Evolutionary conservation across 805 yeast genomes (phyloP), one percentile per base, ranked within the genome.

Genomic region (Wickerhamomyces rabaulensis): DNA sequence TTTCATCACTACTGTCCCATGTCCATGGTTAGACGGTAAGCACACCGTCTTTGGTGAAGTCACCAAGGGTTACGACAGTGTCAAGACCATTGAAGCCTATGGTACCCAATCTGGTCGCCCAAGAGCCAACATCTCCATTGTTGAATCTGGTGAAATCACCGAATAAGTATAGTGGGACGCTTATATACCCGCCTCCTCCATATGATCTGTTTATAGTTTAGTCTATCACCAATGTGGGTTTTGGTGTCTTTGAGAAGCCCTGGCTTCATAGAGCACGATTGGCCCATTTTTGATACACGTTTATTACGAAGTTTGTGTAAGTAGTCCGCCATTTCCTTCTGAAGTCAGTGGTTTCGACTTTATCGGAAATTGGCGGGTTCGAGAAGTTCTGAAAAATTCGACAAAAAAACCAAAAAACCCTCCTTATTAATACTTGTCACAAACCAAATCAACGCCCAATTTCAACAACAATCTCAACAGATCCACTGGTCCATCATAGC

Each of bases 11-110:
- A 89, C 96, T 48, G 91, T 87, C 45, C 76, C 84, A 56, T 75
- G 84, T 62, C 85, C 94, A 51, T 87, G 94, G 92, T 79, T 91
- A 69, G 95, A 90, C 64, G 96, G 96, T 53, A 83, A 84, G 73
- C 95, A 90, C 78, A 96, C 88, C 64, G 97, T 91, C 51, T 91
- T 91, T 63, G 97, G 97, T 63, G 95, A 90, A 74, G 89, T 89
- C 53, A 65, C 75, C 52, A 95, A 86, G 51, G 97, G 97, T 58
- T 68, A 74, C 64, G 96, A 90, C 61, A 73, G 88, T 58, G 88
- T 91, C 69, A 83, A 84, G 85, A 82, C 80, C 74, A 78, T 90
- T 61, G 97, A 91, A 78, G 57, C 79, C 51, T 72, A 71, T 62
- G 96, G 96, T 69, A 79, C 94, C 52, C 67, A 70, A 59, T 68